These are phyloP conservation scores for Liriodendron chinense DNA, from an alignment of 164 flowering plant species.

Conservation along the genomic window DNA sequence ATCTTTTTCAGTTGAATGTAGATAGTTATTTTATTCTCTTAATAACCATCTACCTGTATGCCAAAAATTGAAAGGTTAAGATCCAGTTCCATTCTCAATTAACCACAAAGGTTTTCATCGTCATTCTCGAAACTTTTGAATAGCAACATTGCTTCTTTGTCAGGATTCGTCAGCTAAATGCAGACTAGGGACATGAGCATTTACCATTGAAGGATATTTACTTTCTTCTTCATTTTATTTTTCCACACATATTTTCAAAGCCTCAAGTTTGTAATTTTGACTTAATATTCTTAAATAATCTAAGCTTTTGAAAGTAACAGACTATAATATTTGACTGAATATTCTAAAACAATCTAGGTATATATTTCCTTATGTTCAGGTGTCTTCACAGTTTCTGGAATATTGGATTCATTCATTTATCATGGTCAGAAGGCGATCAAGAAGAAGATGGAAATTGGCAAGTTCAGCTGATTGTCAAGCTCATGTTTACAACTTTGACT, in stretches of 20 bases:
- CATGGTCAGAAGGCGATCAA: slow-evolving; percentile 60
- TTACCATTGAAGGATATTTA: neutral
- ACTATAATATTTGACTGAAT: neutral
- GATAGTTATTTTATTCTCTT: no score
- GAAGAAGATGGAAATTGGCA: slow-evolving; percentile 63
- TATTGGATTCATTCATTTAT: slow-evolving; percentile 63
- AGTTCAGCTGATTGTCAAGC: slow-evolving; percentile 23
- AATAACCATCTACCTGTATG: no score
- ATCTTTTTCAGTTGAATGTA: no score
- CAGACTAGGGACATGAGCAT: neutral
- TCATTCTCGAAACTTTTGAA: no score
- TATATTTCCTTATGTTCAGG: slow-evolving; percentile 32
- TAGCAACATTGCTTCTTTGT: neutral
- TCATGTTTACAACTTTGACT: no score
- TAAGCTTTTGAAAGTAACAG: neutral
- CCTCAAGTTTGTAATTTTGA: neutral
- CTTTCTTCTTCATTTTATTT: no score
- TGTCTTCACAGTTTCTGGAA: slow-evolving; percentile 65
- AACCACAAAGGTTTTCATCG: neutral
- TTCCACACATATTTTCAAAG: neutral
- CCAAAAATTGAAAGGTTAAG: no score
- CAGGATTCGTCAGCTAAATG: neutral
- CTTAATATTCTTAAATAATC: neutral
- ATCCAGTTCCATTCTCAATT: neutral
- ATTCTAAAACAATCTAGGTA: neutral